Evolutionary conservation across 352 stramenopile genomes (phyloP).

Genomic region (Halophytophthora polymorphica): DNA sequence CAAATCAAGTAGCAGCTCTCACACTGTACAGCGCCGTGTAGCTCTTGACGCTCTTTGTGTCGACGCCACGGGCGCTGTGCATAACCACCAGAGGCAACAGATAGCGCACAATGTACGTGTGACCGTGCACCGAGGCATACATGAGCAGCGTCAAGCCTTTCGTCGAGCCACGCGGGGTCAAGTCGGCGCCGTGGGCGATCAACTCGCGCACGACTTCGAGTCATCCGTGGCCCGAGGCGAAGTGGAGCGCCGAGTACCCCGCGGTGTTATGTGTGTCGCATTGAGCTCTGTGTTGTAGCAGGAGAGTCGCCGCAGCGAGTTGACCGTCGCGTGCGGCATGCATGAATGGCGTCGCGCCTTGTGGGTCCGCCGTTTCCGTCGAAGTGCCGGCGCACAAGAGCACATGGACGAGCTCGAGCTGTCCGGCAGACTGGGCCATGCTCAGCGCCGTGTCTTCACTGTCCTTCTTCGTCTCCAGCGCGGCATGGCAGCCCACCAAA

Average conservation of each 20-base stretch:
- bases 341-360: conserved; percentile 25
- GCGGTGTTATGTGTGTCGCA: conserved; percentile 6
- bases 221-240: conserved; percentile 17
- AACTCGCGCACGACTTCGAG: conserved; percentile 21
- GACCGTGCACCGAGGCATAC: conserved; percentile 17
- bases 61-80: conserved; percentile 9
- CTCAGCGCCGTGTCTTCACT: conserved; percentile 18
- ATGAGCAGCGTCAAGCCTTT: conserved; percentile 23
- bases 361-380: conserved; percentile 11
- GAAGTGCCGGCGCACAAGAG: conserved; percentile 14
- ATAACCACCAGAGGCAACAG: conserved; percentile 13
- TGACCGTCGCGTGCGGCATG: conserved; percentile 21
- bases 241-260: conserved; percentile 16
- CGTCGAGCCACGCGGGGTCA: conserved; percentile 9
- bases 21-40: conserved; percentile 22
- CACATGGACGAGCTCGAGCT: conserved; percentile 6
- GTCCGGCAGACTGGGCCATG: conserved; percentile 18
- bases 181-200: conserved; percentile 12
- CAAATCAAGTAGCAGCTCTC: conserved; percentile 20
- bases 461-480: conserved; percentile 13
- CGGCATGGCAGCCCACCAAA: conserved; percentile 7
- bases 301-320: conserved; percentile 13
- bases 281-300: conserved; percentile 14
- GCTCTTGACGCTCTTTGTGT: conserved; percentile 15
- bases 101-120: conserved; percentile 21